These are phyloP conservation scores for Penicillium sp. DNA, from an alignment of 2,329 filamentous ascomycete genomes.

Conservation along the genomic window DNA sequence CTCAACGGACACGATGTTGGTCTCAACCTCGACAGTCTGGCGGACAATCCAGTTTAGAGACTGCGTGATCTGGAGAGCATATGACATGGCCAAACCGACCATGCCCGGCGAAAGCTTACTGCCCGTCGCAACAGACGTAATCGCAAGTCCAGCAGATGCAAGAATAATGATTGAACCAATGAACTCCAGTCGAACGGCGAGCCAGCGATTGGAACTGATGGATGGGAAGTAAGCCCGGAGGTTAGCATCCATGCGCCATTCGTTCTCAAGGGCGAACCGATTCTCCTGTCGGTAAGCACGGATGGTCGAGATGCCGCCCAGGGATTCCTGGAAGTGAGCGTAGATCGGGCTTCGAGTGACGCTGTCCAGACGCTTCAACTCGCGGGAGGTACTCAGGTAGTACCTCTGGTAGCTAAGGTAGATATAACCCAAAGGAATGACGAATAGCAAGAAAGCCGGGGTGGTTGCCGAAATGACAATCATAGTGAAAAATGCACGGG, in stretches of 20 bases:
- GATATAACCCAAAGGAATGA: slow-evolving; percentile 74
- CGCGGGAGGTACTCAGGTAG: slow-evolving; percentile 92
- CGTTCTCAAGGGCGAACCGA: slow-evolving; percentile 87
- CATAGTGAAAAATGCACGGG: slow-evolving; percentile 77
- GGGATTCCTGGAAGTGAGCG: slow-evolving; percentile 95
- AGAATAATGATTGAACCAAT: slow-evolving; percentile 94
- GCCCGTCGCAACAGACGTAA: slow-evolving; percentile 73
- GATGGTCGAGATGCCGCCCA: slow-evolving; percentile 92
- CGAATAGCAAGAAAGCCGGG: slow-evolving; percentile 75
- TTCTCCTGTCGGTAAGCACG: slow-evolving; percentile 88
- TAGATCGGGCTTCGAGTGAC: slow-evolving; percentile 95
- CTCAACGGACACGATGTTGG: slow-evolving; percentile 99
- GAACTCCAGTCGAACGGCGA: slow-evolving; percentile 91
- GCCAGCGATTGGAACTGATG: slow-evolving; percentile 90
- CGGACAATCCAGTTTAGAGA: slow-evolving; percentile 99
- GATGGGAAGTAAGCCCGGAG: slow-evolving; percentile 93
- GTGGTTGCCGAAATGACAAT: slow-evolving; percentile 78
- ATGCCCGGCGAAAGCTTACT: slow-evolving; percentile 66
- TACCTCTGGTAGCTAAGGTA: slow-evolving; percentile 96
- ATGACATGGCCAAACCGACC: slow-evolving; percentile 94
- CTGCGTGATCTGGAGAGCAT: slow-evolving; percentile 93
- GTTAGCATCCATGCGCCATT: slow-evolving; percentile 96
- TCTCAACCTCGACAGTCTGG: slow-evolving; percentile 99
- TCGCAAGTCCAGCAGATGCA: slow-evolving; percentile 75
- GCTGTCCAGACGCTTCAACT: slow-evolving; percentile 93